A percentile compares a stretch with the other conserved stretches of the same genome.
phyloP scores from a whole-genome alignment of 768 basidiomycete genomes.

The Galerina marginata region DNA sequence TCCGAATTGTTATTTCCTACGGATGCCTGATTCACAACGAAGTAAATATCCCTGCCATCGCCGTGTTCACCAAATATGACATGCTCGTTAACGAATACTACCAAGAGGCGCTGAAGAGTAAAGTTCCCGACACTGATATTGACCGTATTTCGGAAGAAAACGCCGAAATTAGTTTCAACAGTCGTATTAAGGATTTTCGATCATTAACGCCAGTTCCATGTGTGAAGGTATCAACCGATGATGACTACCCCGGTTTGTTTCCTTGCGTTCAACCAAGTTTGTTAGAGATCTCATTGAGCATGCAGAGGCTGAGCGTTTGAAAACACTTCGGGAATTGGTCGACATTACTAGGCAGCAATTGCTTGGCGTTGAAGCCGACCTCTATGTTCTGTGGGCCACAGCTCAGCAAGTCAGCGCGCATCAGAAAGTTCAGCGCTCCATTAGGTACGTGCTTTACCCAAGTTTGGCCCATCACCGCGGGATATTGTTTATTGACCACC shows the following conservation, averaged over 20 bases:
- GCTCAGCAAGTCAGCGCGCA: not conserved
- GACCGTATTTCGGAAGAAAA: not conserved
- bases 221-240: not conserved
- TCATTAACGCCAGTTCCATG: not conserved
- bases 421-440: not conserved
- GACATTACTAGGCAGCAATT: no score
- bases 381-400: not conserved
- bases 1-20: not conserved
- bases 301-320: not conserved
- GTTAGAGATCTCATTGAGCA: not conserved
- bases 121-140: not conserved
- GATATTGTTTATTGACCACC: no score
- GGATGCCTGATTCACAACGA: no score
- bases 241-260: not conserved
- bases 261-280: not conserved
- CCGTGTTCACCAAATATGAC: slow-evolving; percentile 38
- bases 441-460: not conserved
- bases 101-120: not conserved
- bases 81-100: slow-evolving; percentile 16
- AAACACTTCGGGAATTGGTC: not conserved
- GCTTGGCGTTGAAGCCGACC: not conserved
- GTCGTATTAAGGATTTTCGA: not conserved
- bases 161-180: not conserved
- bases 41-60: slow-evolving; percentile 28
- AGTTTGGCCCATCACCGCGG: no score